A percentile compares a stretch with the other conserved stretches of the same genome.
phyloP scores from a whole-genome alignment of 768 basidiomycete species.

The Rossbeevera mucosa region DNA sequence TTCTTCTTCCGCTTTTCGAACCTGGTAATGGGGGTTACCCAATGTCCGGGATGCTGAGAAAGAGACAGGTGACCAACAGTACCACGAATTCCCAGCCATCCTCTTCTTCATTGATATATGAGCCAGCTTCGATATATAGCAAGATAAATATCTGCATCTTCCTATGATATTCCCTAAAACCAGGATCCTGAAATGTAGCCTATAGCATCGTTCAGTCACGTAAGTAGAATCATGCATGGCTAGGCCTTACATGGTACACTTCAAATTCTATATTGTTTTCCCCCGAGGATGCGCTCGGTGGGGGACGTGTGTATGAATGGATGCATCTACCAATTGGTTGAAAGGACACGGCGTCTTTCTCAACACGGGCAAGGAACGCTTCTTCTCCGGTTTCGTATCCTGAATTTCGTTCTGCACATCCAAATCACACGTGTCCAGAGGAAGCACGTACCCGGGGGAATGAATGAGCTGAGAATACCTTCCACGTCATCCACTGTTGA shows the following conservation, averaged over 20 bases:
- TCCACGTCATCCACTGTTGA: constrained; percentile 86
- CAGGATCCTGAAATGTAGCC: constrained; percentile 81
- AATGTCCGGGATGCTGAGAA: neutral
- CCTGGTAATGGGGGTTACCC: constrained; percentile 35
- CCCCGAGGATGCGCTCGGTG: constrained; percentile 40
- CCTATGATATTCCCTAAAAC: constrained; percentile 87
- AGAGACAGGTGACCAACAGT: constrained; percentile 50
- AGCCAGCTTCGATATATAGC: constrained; percentile 93
- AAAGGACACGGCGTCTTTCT: constrained; percentile 75
- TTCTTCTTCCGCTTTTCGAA: constrained; percentile 79
- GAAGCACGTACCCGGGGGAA: constrained; percentile 56
- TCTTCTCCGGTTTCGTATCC: constrained; percentile 68
- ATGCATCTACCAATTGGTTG: constrained; percentile 73
- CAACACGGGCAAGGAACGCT: constrained; percentile 64
- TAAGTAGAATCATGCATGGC: neutral
- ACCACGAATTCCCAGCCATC: constrained; percentile 91
- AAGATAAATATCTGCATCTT: constrained; percentile 93
- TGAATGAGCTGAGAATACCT: constrained; percentile 66
- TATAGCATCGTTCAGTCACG: constrained; percentile 32
- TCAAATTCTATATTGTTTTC: constrained; percentile 71
- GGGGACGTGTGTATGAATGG: constrained; percentile 66
- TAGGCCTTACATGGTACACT: constrained; percentile 76
- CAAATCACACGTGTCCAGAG: neutral
- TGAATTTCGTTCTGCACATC: constrained; percentile 23
- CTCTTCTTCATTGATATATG: constrained; percentile 92